Base-by-base conservation (phyloP, 176 grass and related monocot genomes). In the Tillandsia leiboldiana region DNA sequence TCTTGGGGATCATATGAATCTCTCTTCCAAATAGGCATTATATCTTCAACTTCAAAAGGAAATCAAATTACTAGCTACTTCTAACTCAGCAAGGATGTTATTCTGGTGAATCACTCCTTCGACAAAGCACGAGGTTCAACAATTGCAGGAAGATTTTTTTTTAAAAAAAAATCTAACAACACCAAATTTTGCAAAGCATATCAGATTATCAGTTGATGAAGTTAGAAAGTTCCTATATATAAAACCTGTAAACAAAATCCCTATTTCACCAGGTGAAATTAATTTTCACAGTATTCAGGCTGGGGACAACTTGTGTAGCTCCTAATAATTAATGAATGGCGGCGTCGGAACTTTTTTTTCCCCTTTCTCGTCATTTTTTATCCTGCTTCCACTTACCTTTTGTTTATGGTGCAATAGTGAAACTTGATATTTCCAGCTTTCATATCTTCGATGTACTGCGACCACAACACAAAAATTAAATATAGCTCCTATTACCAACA, bases 401-500 rank as follows among this genome's bases (percentile, higher is more conserved):
- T 99, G 69, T 88, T 93, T 88, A 99, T 99, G 48, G 84, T 93
- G 82, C 95, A 99, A 71, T 99, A 99, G 71, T 99, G 95, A 71
- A 93, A 99, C 66, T 86, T 93, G 62, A 88, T 64, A 67, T 75
- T 88, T 75, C 82, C 87, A 26, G 87, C 77, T 26, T 84, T 93
- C 54, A 88, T 81, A 68, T 93, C 95, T 80, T 99, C 84, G 52
- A 79, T 86, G 74, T 93, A 99, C 95, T 99, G 87, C 80, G 71
- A 72, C 11, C 65, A 73, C 26, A 3, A 17, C 8, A 53, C 50
- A 22, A 64, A 27, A 47, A 70, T 74, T 26, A 65, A 50, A 64
- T 54, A 69, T 75, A 26, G 9, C 58, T 77, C 42, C 48, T 15
- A 50, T 72, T 51, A 11, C 1, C 15, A 27, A 70, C 23, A 9